Conservation (phyloP, 176 grass and related monocot species). For the Urochloa ruziziensis region DNA sequence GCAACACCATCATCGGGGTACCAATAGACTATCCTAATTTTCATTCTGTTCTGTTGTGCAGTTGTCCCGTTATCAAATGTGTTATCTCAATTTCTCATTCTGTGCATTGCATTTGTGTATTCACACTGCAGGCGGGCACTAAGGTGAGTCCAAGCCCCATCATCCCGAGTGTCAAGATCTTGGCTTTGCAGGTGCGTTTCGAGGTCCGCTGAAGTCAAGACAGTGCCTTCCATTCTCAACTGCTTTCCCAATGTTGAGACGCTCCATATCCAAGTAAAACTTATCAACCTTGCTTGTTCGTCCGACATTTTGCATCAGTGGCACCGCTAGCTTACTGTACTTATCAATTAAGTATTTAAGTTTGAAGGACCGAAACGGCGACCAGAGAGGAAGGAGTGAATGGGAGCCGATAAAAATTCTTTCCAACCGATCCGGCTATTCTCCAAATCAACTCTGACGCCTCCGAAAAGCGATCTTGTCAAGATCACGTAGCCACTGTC, state of each 20-base stretch:
- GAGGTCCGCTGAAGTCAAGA: not conserved
- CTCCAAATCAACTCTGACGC: too few species aligned
- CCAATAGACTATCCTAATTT: not conserved
- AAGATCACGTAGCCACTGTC: too few species aligned
- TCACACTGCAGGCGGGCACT: not conserved
- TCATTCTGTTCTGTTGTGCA: not conserved
- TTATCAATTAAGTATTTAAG: not conserved
- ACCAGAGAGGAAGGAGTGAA: too few species aligned
- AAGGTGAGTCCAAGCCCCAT: not conserved
- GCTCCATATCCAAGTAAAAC: not conserved
- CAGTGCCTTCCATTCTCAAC: not conserved
- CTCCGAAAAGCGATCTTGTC: too few species aligned
- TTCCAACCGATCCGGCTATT: too few species aligned
- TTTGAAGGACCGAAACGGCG: too few species aligned
- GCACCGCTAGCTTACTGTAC: not conserved
- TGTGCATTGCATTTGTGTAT: not conserved
- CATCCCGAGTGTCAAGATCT: not conserved
- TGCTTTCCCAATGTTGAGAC: not conserved
- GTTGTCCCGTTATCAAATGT: not conserved
- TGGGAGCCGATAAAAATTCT: too few species aligned
- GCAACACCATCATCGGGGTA: slow-evolving; percentile 3
- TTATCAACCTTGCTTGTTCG: not conserved
- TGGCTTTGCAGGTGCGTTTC: not conserved
- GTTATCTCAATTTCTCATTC: not conserved
- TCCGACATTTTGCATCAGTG: not conserved